Evolutionary conservation across 192 early-diverging fungal species (phyloP).

Genomic region (Jimgerdemannia flammicorona): DNA sequence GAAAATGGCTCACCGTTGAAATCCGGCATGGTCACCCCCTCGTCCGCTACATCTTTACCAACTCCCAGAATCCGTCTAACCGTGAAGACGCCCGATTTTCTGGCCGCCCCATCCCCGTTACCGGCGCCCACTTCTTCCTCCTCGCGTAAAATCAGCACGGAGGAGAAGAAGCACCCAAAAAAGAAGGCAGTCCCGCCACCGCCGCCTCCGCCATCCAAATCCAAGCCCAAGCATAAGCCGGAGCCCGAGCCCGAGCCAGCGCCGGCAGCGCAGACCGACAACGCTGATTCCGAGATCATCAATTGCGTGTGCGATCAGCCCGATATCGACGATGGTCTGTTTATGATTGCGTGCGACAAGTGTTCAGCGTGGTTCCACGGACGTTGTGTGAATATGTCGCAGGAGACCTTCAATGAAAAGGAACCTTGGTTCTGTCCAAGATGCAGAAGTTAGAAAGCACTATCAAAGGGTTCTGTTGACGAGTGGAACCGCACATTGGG

Average conservation of each 20-base stretch:
- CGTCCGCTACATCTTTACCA: not conserved
- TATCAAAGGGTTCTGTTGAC: not conserved
- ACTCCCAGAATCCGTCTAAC: not conserved
- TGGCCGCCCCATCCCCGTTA: not conserved
- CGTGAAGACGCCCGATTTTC: not conserved
- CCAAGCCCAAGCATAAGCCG: conserved; percentile 31
- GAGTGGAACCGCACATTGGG: not conserved
- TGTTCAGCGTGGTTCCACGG: conserved; percentile 66
- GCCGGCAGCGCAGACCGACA: not conserved
- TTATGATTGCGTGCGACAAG: conserved; percentile 61
- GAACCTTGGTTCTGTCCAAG: conserved; percentile 43
- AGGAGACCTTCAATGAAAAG: conserved; percentile 33
- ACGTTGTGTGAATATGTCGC: conserved; percentile 44
- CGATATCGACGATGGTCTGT: conserved; percentile 53
- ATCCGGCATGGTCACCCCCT: not conserved
- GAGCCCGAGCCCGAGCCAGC: conserved; percentile 5
- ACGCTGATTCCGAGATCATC: conserved; percentile 35
- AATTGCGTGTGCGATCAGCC: conserved; percentile 56
- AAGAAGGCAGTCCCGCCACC: conserved; percentile 9
- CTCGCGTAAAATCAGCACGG: not conserved
- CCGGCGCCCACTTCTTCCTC: conserved; percentile 9
- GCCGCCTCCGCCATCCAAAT: conserved; percentile 24
- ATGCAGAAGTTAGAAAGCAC: conserved; percentile 12
- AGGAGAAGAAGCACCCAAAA: not conserved
- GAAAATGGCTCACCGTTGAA: not conserved